Evolutionary conservation across 179 eudicot genomes (phyloP).

Genomic region (Spergularia azorica): DNA sequence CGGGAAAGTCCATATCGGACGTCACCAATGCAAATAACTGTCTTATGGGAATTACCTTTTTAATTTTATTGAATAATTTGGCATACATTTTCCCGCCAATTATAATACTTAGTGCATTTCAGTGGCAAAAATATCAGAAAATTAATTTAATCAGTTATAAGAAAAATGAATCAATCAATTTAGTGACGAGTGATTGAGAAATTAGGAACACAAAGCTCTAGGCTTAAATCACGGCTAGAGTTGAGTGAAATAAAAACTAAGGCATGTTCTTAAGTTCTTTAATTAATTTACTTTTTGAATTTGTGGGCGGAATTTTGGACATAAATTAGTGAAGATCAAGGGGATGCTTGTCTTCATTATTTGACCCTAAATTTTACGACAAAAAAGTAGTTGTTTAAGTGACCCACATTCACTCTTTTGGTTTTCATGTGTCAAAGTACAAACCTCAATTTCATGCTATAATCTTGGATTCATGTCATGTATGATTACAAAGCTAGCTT

Average conservation of each 20-base stretch:
- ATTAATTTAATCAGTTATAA: no score
- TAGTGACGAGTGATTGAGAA: conserved; percentile 14
- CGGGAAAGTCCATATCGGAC: no score
- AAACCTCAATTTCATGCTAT: conserved; percentile 31
- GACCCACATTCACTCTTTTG: conserved; percentile 3
- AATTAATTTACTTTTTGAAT: neutral
- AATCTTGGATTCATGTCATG: conserved; percentile 23
- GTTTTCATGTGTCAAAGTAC: neutral
- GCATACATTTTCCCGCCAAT: no score
- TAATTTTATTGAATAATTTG: no score
- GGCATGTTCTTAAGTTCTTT: neutral
- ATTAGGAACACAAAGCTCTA: conserved; percentile 27
- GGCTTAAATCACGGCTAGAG: conserved; percentile 32
- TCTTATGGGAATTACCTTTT: no score
- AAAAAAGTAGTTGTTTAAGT: conserved; percentile 9
- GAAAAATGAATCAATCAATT: no score
- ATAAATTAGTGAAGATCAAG: neutral
- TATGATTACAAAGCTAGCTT: conserved; percentile 4
- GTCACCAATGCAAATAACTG: no score
- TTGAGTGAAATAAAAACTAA: neutral
- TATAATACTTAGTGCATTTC: no score
- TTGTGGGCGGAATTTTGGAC: neutral
- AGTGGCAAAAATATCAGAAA: no score
- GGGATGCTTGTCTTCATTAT: neutral
- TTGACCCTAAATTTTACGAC: neutral